phyloP scores from a whole-genome alignment of 352 stramenopile genomes.

The Achlya hypogyna region DNA sequence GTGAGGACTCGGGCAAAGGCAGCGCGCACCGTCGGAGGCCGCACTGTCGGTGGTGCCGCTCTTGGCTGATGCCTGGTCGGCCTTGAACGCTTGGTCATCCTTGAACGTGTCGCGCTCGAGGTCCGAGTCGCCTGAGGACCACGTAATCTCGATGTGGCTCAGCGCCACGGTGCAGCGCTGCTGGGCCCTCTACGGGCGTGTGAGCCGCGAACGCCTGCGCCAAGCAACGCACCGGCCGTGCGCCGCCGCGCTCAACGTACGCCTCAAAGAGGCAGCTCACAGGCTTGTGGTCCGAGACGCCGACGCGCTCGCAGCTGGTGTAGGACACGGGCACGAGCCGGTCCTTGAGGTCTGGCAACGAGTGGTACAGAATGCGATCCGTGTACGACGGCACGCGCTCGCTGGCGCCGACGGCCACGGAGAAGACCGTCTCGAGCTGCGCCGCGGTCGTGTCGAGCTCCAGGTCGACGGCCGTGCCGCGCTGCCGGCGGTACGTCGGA shows the following conservation, averaged over 20 bases:
- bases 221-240: no score
- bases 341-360: constrained; percentile 45
- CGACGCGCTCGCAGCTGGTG: constrained; percentile 62
- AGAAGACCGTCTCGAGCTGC: constrained; percentile 34
- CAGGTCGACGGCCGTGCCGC: constrained; percentile 33
- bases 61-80: not conserved
- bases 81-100: not conserved
- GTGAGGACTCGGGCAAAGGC: not conserved
- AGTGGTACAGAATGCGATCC: constrained; percentile 78
- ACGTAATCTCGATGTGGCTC: constrained; percentile 5
- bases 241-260: constrained; percentile 6
- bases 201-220: no score
- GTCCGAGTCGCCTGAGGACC: not conserved
- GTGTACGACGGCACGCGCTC: constrained; percentile 84
- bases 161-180: not conserved
- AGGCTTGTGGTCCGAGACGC: constrained; percentile 76
- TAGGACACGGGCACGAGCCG: constrained; percentile 61
- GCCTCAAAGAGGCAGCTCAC: constrained; percentile 61
- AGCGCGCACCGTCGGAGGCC: not conserved
- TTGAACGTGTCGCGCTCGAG: not conserved
- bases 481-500: constrained; percentile 68
- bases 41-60: not conserved
- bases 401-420: constrained; percentile 46
- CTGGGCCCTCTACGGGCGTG: not conserved
- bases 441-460: not conserved